Evolutionary conservation across 306 rosid species (phyloP).

Genomic region (Vachellia pachyceras): DNA sequence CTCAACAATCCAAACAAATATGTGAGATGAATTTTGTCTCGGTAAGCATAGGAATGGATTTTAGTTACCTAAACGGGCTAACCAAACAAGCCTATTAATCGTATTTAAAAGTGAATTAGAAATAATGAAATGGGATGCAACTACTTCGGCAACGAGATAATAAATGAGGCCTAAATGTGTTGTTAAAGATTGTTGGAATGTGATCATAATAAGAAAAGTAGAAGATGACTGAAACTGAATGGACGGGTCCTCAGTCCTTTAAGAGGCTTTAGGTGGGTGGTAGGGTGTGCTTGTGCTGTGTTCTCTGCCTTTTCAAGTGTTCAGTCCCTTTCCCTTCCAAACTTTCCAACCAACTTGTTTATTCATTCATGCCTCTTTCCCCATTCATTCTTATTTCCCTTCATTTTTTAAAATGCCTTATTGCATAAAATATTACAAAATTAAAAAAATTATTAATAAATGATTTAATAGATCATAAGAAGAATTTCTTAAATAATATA

Average conservation of each 20-base stretch:
- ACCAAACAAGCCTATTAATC: too few relatives aligned
- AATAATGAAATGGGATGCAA: too few relatives aligned
- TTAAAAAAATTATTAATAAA: background rate
- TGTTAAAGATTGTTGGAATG: background rate
- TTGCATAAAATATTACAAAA: too few relatives aligned
- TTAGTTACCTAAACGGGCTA: too few relatives aligned
- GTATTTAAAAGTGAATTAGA: too few relatives aligned
- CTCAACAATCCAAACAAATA: too few relatives aligned
- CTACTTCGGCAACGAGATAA: background rate
- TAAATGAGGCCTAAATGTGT: background rate
- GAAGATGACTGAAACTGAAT: background rate
- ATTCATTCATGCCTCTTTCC: conserved; percentile 4
- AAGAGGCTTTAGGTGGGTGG: background rate
- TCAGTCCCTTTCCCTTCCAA: conserved; percentile 27
- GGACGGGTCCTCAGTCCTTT: too few relatives aligned
- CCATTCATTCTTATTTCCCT: background rate
- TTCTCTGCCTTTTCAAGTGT: conserved; percentile 5
- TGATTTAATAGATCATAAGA: background rate
- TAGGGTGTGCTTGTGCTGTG: background rate
- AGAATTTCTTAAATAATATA: background rate
- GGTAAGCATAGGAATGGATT: too few relatives aligned
- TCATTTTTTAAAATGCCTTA: background rate
- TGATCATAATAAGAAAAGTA: background rate
- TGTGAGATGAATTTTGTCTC: too few relatives aligned
- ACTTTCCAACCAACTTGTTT: background rate